Percentiles rank a stretch among this genome's conserved stretches.
phyloP scores from a whole-genome alignment of 2,329 filamentous ascomycete genomes.

The Chaetomiaceae sp. region DNA sequence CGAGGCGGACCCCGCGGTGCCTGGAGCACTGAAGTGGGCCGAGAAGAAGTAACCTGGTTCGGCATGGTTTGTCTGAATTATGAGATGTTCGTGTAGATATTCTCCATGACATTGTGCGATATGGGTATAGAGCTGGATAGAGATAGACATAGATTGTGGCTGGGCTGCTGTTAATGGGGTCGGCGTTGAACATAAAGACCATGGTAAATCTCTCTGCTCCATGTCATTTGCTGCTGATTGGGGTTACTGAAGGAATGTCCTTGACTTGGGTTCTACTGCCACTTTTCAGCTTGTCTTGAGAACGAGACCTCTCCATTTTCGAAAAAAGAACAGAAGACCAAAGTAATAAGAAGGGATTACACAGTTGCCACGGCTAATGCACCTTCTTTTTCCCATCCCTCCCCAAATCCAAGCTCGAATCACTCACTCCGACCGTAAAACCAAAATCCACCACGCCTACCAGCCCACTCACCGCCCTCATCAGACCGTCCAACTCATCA shows the following conservation, averaged over 20 bases:
- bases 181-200: not conserved
- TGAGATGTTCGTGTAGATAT: not conserved
- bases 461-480: conserved; percentile 58
- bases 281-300: too few relatives aligned
- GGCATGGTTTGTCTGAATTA: not conserved
- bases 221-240: not conserved
- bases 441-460: conserved; percentile 74
- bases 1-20: conserved; percentile 36
- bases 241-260: too few relatives aligned
- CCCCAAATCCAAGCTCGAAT: conserved; percentile 11
- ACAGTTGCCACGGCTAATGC: too few relatives aligned
- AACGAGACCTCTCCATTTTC: too few relatives aligned
- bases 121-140: conserved; percentile 10
- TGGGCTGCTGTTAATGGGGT: not conserved
- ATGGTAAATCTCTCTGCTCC: not conserved
- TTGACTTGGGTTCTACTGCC: too few relatives aligned
- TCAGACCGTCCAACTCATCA: conserved; percentile 62
- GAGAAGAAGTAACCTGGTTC: conserved; percentile 19
- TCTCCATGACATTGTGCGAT: not conserved
- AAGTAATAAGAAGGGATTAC: too few relatives aligned
- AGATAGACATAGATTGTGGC: conserved; percentile 16
- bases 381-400: conserved; percentile 5
- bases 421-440: conserved; percentile 47
- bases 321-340: too few relatives aligned
- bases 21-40: conserved; percentile 37